Conservation (phyloP, 495 filamentous ascomycete genomes). For the Penicillium herquei region DNA sequence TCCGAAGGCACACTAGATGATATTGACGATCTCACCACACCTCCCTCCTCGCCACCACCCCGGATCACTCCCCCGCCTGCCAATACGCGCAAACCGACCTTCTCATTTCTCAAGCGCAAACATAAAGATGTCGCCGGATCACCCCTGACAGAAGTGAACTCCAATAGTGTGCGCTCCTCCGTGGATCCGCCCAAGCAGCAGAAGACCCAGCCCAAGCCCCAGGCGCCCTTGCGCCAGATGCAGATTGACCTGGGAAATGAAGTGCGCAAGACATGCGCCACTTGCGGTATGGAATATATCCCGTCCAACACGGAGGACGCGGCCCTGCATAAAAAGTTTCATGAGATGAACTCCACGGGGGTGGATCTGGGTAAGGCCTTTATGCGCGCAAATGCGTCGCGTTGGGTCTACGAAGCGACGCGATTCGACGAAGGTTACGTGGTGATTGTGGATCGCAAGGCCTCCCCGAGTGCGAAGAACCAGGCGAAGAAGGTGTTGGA, state of each 20-base stretch:
- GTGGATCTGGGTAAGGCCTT: constrained; percentile 61
- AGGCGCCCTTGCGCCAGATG: constrained; percentile 56
- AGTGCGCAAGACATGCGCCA: constrained; percentile 57
- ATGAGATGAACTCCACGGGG: constrained; percentile 63
- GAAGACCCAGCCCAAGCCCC: constrained; percentile 25
- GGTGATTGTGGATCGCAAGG: constrained; percentile 56
- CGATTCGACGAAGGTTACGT: constrained; percentile 52
- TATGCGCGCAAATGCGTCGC: constrained; percentile 45
- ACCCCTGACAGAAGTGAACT: constrained; percentile 51
- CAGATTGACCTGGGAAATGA: constrained; percentile 64
- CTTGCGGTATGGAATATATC: constrained; percentile 71
- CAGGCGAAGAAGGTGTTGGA: constrained; percentile 62
- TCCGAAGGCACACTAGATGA: constrained; percentile 49
- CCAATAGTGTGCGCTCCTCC: constrained; percentile 47
- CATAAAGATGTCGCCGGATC: constrained; percentile 37
- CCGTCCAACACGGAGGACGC: constrained; percentile 64
- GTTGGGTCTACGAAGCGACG: constrained; percentile 46
- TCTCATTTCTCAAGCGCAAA: constrained; percentile 55
- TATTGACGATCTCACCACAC: constrained; percentile 45
- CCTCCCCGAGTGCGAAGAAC: constrained; percentile 50
- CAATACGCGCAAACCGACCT: constrained; percentile 53
- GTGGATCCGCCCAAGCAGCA: constrained; percentile 38
- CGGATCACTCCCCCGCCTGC: constrained; percentile 55
- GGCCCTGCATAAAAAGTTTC: constrained; percentile 64
- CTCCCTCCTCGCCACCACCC: constrained; percentile 54